Percentiles rank a stretch among this genome's conserved stretches.
Evolutionary conservation across 345 rosid species (phyloP).

Genomic region (Euclidium syriacum): DNA sequence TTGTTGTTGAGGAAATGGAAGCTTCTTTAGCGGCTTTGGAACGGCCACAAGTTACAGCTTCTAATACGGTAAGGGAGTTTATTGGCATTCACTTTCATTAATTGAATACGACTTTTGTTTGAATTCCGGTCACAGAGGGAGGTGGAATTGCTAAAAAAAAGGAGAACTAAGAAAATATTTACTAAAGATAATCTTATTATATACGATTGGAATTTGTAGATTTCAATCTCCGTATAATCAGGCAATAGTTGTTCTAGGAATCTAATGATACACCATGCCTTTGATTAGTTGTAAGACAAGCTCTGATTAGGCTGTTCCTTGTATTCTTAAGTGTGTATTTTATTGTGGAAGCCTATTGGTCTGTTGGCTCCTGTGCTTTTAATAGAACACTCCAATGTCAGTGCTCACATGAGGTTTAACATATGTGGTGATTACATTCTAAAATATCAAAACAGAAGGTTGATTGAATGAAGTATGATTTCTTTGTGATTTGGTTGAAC

Average conservation of each 20-base stretch:
- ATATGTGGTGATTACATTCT: background rate
- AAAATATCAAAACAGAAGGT: background rate
- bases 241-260: constrained; percentile 1
- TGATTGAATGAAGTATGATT: no score
- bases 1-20: constrained; percentile 58
- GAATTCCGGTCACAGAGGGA: background rate
- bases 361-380: background rate
- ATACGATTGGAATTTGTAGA: constrained; percentile 5
- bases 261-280: background rate
- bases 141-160: background rate
- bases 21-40: constrained; percentile 79
- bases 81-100: background rate
- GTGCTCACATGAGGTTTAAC: background rate
- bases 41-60: constrained; percentile 57
- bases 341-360: background rate
- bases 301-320: background rate
- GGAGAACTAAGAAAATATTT: background rate
- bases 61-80: constrained; percentile 60
- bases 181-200: background rate
- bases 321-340: background rate
- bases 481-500: no score
- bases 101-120: background rate
- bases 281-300: background rate
- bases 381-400: background rate
- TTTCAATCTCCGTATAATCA: background rate